A percentile compares a stretch with the other conserved stretches of the same genome.
Evolutionary conservation across 2,329 filamentous ascomycete genomes (phyloP).

Genomic region (Ophiocordyceps robertsii): DNA sequence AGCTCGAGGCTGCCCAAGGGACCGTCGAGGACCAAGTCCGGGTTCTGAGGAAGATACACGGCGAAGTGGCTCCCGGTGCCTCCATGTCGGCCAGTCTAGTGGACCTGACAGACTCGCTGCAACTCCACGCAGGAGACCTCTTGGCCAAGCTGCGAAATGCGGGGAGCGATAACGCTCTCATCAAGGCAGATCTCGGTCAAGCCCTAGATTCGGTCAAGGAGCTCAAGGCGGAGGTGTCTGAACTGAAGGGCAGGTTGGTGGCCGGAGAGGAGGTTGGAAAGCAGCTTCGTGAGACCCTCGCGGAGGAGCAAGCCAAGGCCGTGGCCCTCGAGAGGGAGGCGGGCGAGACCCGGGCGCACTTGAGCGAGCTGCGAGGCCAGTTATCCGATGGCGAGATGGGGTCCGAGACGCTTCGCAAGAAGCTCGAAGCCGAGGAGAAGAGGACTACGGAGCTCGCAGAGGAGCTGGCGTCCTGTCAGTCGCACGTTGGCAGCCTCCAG

Average conservation of each 20-base stretch:
- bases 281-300: constrained; percentile 39
- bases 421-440: constrained; percentile 61
- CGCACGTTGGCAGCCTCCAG: constrained; percentile 62
- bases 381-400: constrained; percentile 76
- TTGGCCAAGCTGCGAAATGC: constrained; percentile 45
- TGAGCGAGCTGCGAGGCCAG: constrained; percentile 53
- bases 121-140: constrained; percentile 42
- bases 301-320: constrained; percentile 39
- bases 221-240: constrained; percentile 43
- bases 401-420: constrained; percentile 63
- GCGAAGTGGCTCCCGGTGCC: constrained; percentile 40
- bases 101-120: constrained; percentile 46
- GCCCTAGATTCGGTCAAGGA: constrained; percentile 40
- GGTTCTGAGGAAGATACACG: constrained; percentile 44
- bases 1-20: constrained; percentile 36
- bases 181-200: constrained; percentile 50
- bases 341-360: constrained; percentile 53
- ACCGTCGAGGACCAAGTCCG: constrained; percentile 35
- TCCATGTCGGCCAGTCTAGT: constrained; percentile 39
- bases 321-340: constrained; percentile 42
- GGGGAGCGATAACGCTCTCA: constrained; percentile 44
- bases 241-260: constrained; percentile 37
- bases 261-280: constrained; percentile 36
- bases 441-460: constrained; percentile 55
- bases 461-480: constrained; percentile 60